Percentiles rank a stretch among this genome's conserved stretches.
Evolutionary conservation across 2,329 filamentous ascomycete species (phyloP).

Genomic region (Colletotrichum aenigma): DNA sequence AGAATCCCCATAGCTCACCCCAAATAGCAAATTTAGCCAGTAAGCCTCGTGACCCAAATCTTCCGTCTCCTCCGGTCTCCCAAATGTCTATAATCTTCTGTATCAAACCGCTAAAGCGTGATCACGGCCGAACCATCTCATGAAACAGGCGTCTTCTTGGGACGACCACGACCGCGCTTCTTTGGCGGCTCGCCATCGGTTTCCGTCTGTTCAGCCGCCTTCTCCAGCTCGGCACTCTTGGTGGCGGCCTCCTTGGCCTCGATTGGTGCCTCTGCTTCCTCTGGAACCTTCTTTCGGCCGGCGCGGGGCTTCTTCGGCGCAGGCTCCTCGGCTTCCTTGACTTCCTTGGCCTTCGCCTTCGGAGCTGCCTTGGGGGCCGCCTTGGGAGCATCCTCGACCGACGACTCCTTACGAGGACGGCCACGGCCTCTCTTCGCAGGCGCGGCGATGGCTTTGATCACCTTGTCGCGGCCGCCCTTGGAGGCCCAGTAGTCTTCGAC

Average conservation of each 20-base stretch:
- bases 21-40: background rate
- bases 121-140: rapidly evolving
- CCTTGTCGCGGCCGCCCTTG: slow-evolving; percentile 30
- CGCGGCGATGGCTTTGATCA: slow-evolving; percentile 12
- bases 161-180: slow-evolving; percentile 16
- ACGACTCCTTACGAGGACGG: slow-evolving; percentile 1
- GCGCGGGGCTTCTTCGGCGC: background rate
- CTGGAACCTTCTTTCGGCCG: background rate
- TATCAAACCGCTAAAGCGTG: too few relatives aligned
- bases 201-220: background rate
- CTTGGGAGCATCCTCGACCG: background rate
- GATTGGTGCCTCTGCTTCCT: background rate
- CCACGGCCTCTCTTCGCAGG: slow-evolving; percentile 3
- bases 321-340: background rate
- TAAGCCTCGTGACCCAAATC: background rate
- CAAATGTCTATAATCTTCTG: background rate
- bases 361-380: background rate
- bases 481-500: slow-evolving; percentile 33
- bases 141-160: background rate
- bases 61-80: background rate
- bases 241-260: background rate
- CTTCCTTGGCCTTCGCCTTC: background rate
- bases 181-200: background rate
- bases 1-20: background rate
- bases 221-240: background rate